Evolutionary conservation across 345 rosid species (phyloP).

Genomic region (Citropsis articulata): DNA sequence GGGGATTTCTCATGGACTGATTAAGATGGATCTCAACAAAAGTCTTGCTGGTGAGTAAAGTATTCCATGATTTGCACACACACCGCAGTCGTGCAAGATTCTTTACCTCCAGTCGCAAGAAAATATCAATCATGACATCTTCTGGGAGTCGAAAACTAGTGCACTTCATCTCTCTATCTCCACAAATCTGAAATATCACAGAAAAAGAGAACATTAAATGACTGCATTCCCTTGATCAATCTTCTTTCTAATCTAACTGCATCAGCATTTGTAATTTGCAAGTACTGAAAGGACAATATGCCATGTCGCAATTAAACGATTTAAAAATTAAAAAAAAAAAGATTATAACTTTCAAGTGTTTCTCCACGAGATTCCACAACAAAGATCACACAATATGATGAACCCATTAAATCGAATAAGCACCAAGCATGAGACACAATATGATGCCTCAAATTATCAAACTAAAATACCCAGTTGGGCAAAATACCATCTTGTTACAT

Average conservation of each 20-base stretch:
- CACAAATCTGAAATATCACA: conserved; percentile 5
- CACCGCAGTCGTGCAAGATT: conserved; percentile 7
- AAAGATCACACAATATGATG: background rate
- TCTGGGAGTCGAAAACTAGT: conserved; percentile 1
- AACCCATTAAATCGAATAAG: background rate
- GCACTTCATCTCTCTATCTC: background rate
- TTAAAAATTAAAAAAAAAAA: background rate
- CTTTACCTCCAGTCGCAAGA: conserved; percentile 4
- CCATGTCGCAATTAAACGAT: background rate
- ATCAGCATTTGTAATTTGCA: background rate
- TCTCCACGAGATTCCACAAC: background rate
- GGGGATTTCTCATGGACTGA: background rate
- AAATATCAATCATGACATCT: conserved; percentile 11
- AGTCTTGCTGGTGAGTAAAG: conserved; percentile 1
- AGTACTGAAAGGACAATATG: background rate
- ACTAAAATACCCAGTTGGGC: background rate
- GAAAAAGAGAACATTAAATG: background rate
- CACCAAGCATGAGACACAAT: background rate
- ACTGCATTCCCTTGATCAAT: background rate
- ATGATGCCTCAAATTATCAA: background rate
- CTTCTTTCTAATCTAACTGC: background rate
- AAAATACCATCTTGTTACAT: background rate
- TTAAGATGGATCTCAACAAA: conserved; percentile 5
- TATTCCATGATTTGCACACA: conserved; percentile 17
- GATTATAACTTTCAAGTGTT: background rate